These are phyloP conservation scores for Abrus precatorius DNA, from an alignment of 306 rosid species.

Conservation along the genomic window DNA sequence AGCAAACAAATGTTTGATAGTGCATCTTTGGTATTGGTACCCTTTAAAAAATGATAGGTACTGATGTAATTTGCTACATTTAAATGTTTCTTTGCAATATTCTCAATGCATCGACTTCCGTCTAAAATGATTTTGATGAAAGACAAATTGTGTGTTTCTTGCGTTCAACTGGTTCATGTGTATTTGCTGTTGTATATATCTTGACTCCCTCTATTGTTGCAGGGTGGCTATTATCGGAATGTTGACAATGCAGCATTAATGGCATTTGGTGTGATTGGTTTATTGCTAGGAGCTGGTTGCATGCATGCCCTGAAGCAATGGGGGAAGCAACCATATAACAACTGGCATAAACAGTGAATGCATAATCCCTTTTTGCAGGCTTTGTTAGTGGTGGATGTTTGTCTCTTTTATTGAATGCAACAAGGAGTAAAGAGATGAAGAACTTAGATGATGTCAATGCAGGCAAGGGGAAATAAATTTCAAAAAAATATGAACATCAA, in stretches of 20 bases:
- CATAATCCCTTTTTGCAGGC: slow-evolving; percentile 30
- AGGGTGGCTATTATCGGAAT: slow-evolving; percentile 77
- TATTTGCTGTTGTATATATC: slow-evolving; percentile 10
- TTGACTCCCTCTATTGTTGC: slow-evolving; percentile 43
- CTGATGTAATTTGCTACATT: slow-evolving; percentile 1
- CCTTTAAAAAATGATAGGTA: neutral
- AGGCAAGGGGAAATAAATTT: slow-evolving; percentile 41
- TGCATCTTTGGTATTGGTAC: slow-evolving; percentile 3
- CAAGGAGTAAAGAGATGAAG: slow-evolving; percentile 41
- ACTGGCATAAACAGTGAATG: slow-evolving; percentile 73
- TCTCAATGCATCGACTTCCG: slow-evolving; percentile 11
- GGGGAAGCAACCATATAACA: slow-evolving; percentile 93
- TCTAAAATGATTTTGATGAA: slow-evolving; percentile 19
- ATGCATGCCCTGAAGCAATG: slow-evolving; percentile 81
- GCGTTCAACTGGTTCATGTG: slow-evolving; percentile 33
- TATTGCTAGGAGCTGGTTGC: slow-evolving; percentile 79
- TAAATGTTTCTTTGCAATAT: slow-evolving; percentile 38
- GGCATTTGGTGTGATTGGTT: slow-evolving; percentile 71
- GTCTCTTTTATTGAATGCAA: slow-evolving; percentile 33
- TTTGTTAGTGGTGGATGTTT: slow-evolving; percentile 41
- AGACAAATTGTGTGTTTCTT: neutral
- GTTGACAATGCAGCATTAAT: slow-evolving; percentile 73
- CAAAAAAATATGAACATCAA: slow-evolving; percentile 37
- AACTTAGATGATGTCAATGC: slow-evolving; percentile 38
- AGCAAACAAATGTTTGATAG: slow-evolving; percentile 22